Evolutionary conservation across 1,284 basidiomycete genomes (phyloP).

Genomic region (Ceratobasidium papillatum): DNA sequence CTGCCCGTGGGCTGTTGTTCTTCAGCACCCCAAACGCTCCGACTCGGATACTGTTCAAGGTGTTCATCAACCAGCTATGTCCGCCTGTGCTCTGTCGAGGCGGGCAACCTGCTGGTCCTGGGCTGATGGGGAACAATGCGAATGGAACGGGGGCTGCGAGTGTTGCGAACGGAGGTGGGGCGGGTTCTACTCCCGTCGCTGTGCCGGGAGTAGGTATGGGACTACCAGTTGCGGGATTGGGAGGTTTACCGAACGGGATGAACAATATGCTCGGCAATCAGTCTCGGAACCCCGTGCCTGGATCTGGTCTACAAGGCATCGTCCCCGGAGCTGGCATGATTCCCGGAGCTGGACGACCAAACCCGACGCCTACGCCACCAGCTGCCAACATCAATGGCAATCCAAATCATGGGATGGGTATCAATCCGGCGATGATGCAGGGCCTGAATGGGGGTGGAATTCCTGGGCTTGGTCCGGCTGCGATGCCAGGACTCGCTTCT

Average conservation of each 20-base stretch:
- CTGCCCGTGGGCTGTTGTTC: slow-evolving; percentile 12
- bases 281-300: not conserved
- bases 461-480: not conserved
- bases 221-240: not conserved
- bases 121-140: not conserved
- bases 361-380: slow-evolving; percentile 14
- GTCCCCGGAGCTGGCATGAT: not conserved
- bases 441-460: slow-evolving; percentile 7
- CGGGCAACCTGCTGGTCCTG: slow-evolving; percentile 30
- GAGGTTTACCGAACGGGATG: not conserved
- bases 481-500: not conserved
- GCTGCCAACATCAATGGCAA: not conserved
- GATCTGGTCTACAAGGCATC: slow-evolving; percentile 1
- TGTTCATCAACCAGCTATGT: slow-evolving; percentile 17
- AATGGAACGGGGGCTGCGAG: not conserved
- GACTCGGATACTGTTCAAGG: slow-evolving; percentile 28
- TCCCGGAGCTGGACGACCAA: slow-evolving; percentile 16
- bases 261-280: not conserved
- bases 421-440: slow-evolving; percentile 31
- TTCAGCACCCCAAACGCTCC: slow-evolving; percentile 21
- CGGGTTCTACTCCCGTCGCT: not conserved
- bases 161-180: not conserved
- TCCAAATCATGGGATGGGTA: not conserved
- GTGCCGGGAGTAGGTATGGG: not conserved
- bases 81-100: slow-evolving; percentile 20